A percentile compares a stretch with the other conserved stretches of the same genome.
Conservation (phyloP, 2,329 filamentous ascomycete genomes). For the Colletotrichum tropicicola region DNA sequence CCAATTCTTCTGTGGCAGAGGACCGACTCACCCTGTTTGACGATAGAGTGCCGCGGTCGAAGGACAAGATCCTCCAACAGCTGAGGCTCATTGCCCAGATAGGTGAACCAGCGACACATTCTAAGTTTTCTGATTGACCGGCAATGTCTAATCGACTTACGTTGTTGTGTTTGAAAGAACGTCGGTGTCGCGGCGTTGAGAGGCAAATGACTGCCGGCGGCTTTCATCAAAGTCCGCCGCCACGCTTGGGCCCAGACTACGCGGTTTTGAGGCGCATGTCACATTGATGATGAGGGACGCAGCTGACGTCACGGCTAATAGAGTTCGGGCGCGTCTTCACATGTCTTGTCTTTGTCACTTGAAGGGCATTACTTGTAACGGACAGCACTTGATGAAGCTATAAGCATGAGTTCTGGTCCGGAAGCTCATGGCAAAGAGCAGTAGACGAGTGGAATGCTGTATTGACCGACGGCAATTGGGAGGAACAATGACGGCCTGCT, state of each 20-base stretch:
- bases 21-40: constrained; percentile 11
- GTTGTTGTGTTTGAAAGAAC: background rate
- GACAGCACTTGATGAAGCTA: too few species aligned
- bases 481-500: too few species aligned
- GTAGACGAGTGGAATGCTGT: too few species aligned
- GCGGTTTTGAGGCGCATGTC: background rate
- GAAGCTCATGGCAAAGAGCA: too few species aligned
- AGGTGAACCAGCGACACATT: constrained; percentile 23
- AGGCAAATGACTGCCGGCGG: background rate
- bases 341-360: background rate
- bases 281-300: background rate
- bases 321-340: background rate
- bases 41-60: constrained; percentile 17
- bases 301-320: background rate
- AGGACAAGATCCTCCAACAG: constrained; percentile 21
- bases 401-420: too few species aligned
- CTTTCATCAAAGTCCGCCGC: background rate
- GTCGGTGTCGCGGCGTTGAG: background rate
- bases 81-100: constrained; percentile 20
- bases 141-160: background rate
- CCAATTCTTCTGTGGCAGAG: too few species aligned
- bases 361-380: background rate
- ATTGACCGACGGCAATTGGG: too few species aligned
- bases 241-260: background rate
- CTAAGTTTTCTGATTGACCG: too few species aligned